Evolutionary conservation across 352 stramenopile genomes (phyloP), one percentile per base, ranked within the genome.

Genomic region (Pythium vanterpoolii): DNA sequence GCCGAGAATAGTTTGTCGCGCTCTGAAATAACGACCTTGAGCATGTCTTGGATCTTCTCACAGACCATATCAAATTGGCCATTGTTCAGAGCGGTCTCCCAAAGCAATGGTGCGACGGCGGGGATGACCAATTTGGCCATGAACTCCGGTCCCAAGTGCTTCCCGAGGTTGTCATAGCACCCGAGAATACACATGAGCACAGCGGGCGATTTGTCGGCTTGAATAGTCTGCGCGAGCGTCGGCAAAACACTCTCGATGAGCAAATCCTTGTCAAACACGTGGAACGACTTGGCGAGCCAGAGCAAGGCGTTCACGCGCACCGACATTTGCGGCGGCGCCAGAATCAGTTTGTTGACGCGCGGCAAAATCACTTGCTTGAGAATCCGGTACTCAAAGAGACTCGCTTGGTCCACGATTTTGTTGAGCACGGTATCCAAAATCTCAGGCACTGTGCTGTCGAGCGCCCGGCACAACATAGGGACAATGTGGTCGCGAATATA

Each of bases 401-500:
- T 93, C 30, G 86, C 86, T 33, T 93, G 83, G 55, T 93, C 83
- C 21, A 89, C 80, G 55, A 95, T 93, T 64, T 95, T 93, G 69
- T 93, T 95, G 18, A 95, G 68, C 24, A 95, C 86, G 4, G 83
- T 93, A 50, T 95, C 86, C 14, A 93, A 60, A 50, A 95, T 95
- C 58, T 95, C 86, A 0, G 83, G 83, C 11, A 95, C 83, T 1
- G 81, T 93, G 44, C 77, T 90, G 57, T 95, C 86, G 0, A 95
- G 68, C 13, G 86, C 82, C 36, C 86, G 83, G 47, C 83, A 93
- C 19, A 95, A 59, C 86, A 95, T 93, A 2, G 86, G 86, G 7
- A 95, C 86, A 56, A 95, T 83, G 59, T 95, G 86, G 56, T 95
- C 86, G n/a, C 86, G 83, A 48, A 93, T 93, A 70, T 90, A 95